Base-by-base conservation (phyloP, 2,329 filamentous ascomycete species). In the Microdochium bolleyi region DNA sequence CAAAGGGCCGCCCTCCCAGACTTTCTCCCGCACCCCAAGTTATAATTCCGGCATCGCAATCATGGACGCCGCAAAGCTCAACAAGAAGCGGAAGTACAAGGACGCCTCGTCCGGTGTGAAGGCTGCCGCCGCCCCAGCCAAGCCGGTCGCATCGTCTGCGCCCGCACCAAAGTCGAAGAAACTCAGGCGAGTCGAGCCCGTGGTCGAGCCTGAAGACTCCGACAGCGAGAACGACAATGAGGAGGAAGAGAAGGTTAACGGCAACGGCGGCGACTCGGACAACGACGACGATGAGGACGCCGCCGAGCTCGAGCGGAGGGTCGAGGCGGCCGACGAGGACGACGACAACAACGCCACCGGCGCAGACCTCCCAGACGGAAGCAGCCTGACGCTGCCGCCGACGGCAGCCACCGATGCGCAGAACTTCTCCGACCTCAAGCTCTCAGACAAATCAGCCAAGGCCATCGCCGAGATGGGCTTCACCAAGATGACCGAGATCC, bases 401-500 rank as follows among this genome's bases (percentile, higher is more conserved):
- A 76, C 76, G 27, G 77, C 82, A 27, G 80, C 80, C 51, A 73
- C 71, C 50, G 80, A 86, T 53, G 84, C 85, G 22, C 76, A 85
- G 63, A 83, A 84, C 51, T 96, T 96, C 65, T 73, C 82, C 32
- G 87, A 97, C 59, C 76, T 99, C 57, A 88, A 88, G 52, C 79
- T 99, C 11, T 94, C 89, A 1, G 87, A 92, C 24, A 91, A 89
- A 71, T 96, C 91, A 0, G 87, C 92, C 79, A 84, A 87, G 72
- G 92, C 91, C 9, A 91, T 96, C 61, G 65, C 57, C 24, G 89
- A 88, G 58, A 97, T 99, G 92, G 88, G 88, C 14, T 96, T 97
- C 67, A 85, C 88, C 64, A 92, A 80, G 49, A 96, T 99, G 92
- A 97, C 94, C 1, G 89, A 94, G 68, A 96, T 97, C 60, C 94